phyloP scores from a whole-genome alignment of 768 basidiomycete genomes.

The Tephrocybe sp. region DNA sequence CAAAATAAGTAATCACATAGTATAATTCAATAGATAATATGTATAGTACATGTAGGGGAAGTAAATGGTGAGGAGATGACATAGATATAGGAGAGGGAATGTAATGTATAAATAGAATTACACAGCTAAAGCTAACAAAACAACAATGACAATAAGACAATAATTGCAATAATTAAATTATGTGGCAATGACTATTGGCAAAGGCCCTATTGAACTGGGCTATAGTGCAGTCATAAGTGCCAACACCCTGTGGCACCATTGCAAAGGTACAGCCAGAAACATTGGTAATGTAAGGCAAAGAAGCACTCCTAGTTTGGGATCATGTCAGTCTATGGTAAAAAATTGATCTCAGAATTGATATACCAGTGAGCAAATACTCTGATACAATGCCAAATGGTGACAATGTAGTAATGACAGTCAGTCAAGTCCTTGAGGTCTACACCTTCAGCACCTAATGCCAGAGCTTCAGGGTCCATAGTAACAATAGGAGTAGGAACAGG shows the following conservation, averaged over 20 bases:
- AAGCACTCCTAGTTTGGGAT: background rate
- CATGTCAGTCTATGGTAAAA: too few relatives aligned
- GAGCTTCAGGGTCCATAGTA: background rate
- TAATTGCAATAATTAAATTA: background rate
- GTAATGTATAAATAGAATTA: background rate
- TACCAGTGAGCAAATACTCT: background rate
- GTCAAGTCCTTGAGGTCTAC: background rate
- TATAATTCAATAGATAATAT: background rate
- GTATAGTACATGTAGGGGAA: background rate
- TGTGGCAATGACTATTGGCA: background rate
- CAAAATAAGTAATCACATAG: background rate
- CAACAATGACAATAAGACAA: too few relatives aligned
- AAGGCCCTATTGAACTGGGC: background rate
- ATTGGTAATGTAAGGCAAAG: background rate
- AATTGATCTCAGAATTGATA: too few relatives aligned
- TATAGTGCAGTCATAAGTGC: background rate
- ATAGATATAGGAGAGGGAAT: background rate
- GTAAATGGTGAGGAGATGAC: background rate
- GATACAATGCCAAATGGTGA: background rate
- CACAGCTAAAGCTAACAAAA: background rate
- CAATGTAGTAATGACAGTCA: constrained; percentile 1
- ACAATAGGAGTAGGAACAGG: background rate
- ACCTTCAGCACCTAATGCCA: background rate
- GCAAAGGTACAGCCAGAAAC: background rate
- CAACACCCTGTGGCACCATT: background rate